A percentile compares a stretch with the other conserved stretches of the same genome.
These are phyloP conservation scores for Leishmania tropica DNA, from an alignment of 208 protist genomes.

Conservation along the genomic window DNA sequence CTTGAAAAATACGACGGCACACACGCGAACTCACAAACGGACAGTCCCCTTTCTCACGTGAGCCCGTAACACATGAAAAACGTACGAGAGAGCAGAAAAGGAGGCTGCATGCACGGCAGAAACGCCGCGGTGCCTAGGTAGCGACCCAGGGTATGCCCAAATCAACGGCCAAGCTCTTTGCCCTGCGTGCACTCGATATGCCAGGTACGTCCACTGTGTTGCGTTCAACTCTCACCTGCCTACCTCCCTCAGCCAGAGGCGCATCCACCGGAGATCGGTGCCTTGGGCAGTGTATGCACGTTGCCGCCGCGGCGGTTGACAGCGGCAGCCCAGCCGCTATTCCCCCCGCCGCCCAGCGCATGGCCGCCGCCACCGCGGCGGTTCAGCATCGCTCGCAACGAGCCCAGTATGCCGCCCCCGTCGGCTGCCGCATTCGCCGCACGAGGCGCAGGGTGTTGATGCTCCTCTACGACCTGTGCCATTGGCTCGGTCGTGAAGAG, in stretches of 20 bases:
- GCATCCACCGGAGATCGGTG: conserved; percentile 29
- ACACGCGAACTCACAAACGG: background rate
- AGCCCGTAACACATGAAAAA: background rate
- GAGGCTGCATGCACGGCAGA: background rate
- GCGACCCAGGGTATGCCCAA: background rate
- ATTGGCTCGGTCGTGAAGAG: conserved; percentile 62
- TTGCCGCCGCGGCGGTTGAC: conserved; percentile 38
- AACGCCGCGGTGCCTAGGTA: background rate
- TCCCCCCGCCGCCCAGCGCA: conserved; percentile 2
- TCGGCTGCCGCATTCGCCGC: conserved; percentile 3
- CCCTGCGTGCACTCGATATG: background rate
- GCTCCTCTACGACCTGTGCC: conserved; percentile 45
- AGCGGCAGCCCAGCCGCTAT: conserved; percentile 31
- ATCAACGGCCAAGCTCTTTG: background rate
- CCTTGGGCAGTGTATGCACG: conserved; percentile 56
- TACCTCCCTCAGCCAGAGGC: conserved; percentile 29
- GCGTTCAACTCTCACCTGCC: conserved; percentile 9
- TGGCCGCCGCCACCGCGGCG: conserved; percentile 27
- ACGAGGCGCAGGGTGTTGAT: conserved; percentile 19
- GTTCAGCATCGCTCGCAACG: conserved; percentile 12
- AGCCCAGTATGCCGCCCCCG: background rate
- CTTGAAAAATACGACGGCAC: background rate
- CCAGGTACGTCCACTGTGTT: background rate
- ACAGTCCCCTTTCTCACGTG: background rate
- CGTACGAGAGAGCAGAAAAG: background rate